phyloP scores from a whole-genome alignment of 441 rosid species.

The Aquilaria agallochum region DNA sequence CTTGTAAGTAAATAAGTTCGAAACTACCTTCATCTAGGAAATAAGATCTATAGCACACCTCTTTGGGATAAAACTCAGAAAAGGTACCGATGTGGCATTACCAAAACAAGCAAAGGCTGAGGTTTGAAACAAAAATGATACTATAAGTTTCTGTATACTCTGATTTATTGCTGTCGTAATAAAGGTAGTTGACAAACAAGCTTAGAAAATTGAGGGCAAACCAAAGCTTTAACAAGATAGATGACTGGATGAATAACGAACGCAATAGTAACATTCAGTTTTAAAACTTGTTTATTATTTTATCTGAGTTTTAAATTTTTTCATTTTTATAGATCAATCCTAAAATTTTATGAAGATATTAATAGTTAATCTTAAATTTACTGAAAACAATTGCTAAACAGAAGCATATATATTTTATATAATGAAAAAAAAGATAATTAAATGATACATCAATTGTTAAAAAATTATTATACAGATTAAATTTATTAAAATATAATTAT shows the following conservation, averaged over 20 bases:
- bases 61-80: too few species aligned
- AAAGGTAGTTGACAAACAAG: too few species aligned
- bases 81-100: slow-evolving; percentile 5
- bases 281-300: not conserved
- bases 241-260: too few species aligned
- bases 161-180: too few species aligned
- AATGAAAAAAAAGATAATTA: too few species aligned
- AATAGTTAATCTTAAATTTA: too few species aligned
- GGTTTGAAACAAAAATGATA: slow-evolving; percentile 6
- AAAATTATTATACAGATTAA: not conserved
- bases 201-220: too few species aligned
- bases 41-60: not conserved
- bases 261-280: not conserved
- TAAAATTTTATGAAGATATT: too few species aligned
- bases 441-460: too few species aligned
- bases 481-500: not conserved
- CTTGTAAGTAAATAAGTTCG: not conserved
- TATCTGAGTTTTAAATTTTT: not conserved
- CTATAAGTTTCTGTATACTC: not conserved
- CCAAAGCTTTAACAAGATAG: too few species aligned
- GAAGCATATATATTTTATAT: too few species aligned
- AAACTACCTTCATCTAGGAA: slow-evolving; percentile 5
- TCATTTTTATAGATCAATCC: not conserved
- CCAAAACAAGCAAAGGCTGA: slow-evolving; percentile 36
- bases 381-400: too few species aligned